Percentiles rank a stretch among this genome's conserved stretches.
Conservation (phyloP, 768 basidiomycete genomes). For the Boletus patriciae region DNA sequence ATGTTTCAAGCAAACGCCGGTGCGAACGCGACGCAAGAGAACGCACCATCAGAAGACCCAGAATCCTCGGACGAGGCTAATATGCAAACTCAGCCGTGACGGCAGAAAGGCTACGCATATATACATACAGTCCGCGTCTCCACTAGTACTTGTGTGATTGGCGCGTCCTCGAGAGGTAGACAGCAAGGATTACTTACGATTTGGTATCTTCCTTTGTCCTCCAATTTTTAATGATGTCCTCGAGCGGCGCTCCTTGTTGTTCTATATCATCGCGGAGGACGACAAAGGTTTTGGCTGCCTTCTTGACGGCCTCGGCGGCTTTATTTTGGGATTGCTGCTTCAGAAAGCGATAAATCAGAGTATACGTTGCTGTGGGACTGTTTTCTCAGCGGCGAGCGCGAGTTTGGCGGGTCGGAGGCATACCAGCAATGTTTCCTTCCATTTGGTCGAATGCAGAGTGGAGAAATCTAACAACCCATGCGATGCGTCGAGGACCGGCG, state of each 20-base stretch:
- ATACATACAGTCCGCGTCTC: conserved; percentile 26
- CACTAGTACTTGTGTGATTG: conserved; percentile 14
- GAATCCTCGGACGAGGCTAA: conserved; percentile 25
- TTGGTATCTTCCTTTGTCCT: conserved; percentile 37
- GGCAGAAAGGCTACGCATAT: conserved; percentile 8
- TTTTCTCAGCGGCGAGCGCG: conserved; percentile 10
- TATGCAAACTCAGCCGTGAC: conserved; percentile 9
- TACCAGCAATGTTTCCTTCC: conserved; percentile 58
- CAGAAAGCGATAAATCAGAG: conserved; percentile 74
- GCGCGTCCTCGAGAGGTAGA: neutral
- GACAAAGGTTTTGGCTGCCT: conserved; percentile 63
- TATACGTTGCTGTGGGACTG: conserved; percentile 60
- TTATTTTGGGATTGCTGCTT: conserved; percentile 62
- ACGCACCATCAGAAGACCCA: conserved; percentile 29
- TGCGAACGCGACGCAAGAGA: neutral
- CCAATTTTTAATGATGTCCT: conserved; percentile 69
- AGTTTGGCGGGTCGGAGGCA: conserved; percentile 16
- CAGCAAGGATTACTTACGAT: conserved; percentile 23
- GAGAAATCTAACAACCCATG: neutral
- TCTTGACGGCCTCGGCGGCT: conserved; percentile 72
- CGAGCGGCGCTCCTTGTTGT: conserved; percentile 53
- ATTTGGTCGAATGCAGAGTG: conserved; percentile 20
- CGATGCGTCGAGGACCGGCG: neutral
- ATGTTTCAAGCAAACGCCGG: neutral
- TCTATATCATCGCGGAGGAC: conserved; percentile 56